Base-by-base conservation (phyloP, 345 rosid genomes). In the Eutrema heterophyllum region DNA sequence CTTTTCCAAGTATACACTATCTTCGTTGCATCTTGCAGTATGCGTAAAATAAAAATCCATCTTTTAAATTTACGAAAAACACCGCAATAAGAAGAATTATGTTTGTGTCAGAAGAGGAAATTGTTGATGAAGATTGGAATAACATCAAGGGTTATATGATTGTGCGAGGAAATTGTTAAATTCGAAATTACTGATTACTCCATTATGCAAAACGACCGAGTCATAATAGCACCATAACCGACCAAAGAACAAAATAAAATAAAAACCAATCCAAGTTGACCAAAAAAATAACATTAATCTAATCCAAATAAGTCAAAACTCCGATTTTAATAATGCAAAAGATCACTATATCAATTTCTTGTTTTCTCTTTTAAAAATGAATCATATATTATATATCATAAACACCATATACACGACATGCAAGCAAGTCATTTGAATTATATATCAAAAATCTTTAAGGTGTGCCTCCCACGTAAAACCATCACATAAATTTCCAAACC, bases 1-100 rank as follows among this genome's bases (percentile, higher is more conserved):
- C 80, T 88, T 68, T 87, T 91, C 66, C 88, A 80, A 64, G 97
- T 89, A 36, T 94, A 86, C 77, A 83, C 77, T 29, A 84, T 89
- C 12, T 87, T 94, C 30, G 90, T 88, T 7, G 89, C 87, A 52
- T 86, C 93, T 38, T 95, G 96, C 44, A 97, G 98, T 94, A 64
- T 81, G 84, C 30, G 2, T 18, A 55, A 9, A 9, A 27, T 11
- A 27, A 7, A 67, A 48, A 12, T 0, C 1, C 0, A 9, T n/a
- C n/a, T 26, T 14, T 24, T 0, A 9, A 29, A 13, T 29, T 53
- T 6, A 13, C 32, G 36, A 4, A 35, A 16, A 67, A 32, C 14
- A 0, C 0, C n/a, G n/a, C 6, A 0, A 58, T 1, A 43, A 11
- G n/a, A 21, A 21, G 21, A 21, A 21, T 0, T 21, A 21, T 21